A percentile compares a stretch with the other conserved stretches of the same genome.
Evolutionary conservation across 305 asterid genomes (phyloP).

Genomic region (Fraxinus angustifolia): DNA sequence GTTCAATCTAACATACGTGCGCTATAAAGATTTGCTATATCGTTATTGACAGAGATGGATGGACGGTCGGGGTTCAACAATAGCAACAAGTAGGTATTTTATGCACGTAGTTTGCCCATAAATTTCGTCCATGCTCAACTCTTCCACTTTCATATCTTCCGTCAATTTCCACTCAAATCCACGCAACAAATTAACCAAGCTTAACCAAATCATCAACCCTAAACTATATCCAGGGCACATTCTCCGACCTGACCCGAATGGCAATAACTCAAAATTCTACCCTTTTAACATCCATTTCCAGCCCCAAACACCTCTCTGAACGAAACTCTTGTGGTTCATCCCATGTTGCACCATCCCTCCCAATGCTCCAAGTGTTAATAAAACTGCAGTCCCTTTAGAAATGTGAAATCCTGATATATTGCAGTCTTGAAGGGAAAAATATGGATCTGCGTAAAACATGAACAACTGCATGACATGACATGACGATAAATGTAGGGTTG

Average conservation of each 20-base stretch:
- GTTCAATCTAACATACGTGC: too few relatives aligned
- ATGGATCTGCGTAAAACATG: constrained; percentile 3
- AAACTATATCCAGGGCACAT: constrained; percentile 75
- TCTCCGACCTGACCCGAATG: constrained; percentile 81
- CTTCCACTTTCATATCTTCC: constrained; percentile 16
- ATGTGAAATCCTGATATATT: constrained; percentile 16
- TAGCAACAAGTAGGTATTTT: constrained; percentile 49
- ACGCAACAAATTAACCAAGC: constrained; percentile 66
- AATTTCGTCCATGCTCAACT: constrained; percentile 48
- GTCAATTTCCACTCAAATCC: constrained; percentile 67
- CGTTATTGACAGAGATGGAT: constrained; percentile 29
- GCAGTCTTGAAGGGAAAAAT: constrained; percentile 19
- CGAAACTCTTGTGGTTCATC: constrained; percentile 15
- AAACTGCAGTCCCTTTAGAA: constrained; percentile 9
- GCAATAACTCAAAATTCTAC: constrained; percentile 58
- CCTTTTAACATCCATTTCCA: constrained; percentile 51
- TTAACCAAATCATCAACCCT: constrained; percentile 64
- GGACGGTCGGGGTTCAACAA: constrained; percentile 61
- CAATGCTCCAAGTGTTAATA: constrained; percentile 12
- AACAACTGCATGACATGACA: too few relatives aligned
- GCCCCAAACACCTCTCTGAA: constrained; percentile 20
- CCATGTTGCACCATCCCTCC: constrained; percentile 17
- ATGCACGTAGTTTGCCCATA: constrained; percentile 62
- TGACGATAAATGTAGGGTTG: too few relatives aligned
- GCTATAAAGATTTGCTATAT: neutral